Evolutionary conservation across 257 asterid species (phyloP), one percentile per base, ranked within the genome.

Genomic region (Pogostemon cablin): DNA sequence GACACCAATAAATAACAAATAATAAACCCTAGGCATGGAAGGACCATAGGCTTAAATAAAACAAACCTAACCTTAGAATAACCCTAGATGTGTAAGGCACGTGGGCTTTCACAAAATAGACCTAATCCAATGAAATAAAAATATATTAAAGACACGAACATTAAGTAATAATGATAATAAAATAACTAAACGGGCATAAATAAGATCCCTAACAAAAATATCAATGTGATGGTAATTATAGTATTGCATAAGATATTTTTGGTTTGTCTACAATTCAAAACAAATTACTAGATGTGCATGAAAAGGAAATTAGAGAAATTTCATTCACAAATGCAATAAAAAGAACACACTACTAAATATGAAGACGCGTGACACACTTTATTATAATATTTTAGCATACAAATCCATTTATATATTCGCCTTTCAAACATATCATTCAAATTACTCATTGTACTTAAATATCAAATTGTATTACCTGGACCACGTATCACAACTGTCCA

Each of bases 381-480:
- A 70, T 63, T 61, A 62, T 9, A 53, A 60, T 38, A 39, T 32
- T 48, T 50, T 25, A 64, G 46, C 37, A 58, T 9, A 52, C 42
- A 49, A 57, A 35, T 65, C 39, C 17, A 25, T 47, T 39, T 34
- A 42, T 39, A 68, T 34, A 67, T 44, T 17, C 47, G 25, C 11
- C 43, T 60, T 77, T 54, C 12, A 52, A 62, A 32, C 40, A 50
- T 15, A n/a, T 38, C 60, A 60, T 43, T 64, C 34, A 53, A 43
- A 57, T 39, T 49, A 66, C 78, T 50, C 59, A 71, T 53, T 60
- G 41, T 72, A 37, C 41, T 47, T 64, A 58, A 65, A 53, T 43
- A 75, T 8, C 67, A 58, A 47, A 66, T 17, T 47, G 76, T 68
- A 77, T 55, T 85, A 92, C 98, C 98, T 83, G 62, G 88, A 84